Evolutionary conservation across 164 flowering plant genomes (phyloP).

Genomic region (Aristolochia contorta): DNA sequence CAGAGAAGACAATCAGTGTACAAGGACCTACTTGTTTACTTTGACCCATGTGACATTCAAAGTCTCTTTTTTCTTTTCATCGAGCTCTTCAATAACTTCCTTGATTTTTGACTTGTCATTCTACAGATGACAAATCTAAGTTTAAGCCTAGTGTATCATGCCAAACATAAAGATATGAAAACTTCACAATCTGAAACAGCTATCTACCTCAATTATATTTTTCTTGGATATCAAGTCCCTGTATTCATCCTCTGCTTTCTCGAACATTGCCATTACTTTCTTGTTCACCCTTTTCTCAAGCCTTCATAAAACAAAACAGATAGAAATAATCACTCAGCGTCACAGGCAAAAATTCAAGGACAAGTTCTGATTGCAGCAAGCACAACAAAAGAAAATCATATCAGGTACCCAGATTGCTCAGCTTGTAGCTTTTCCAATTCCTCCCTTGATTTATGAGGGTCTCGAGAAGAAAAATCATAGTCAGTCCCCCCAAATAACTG

Average conservation of each 20-base stretch:
- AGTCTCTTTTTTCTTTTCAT: conserved; percentile 98
- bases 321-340: too few species aligned
- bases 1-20: not conserved
- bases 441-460: conserved; percentile 66
- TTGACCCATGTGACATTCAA: conserved; percentile 91
- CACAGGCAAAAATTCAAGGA: not conserved
- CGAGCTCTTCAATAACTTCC: conserved; percentile 92
- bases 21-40: conserved; percentile 61
- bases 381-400: not conserved
- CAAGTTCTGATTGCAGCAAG: not conserved
- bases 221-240: conserved; percentile 84
- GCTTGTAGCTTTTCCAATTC: conserved; percentile 74
- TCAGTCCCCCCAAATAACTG: conserved; percentile 94
- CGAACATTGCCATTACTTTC: conserved; percentile 99
- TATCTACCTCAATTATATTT: conserved; percentile 76
- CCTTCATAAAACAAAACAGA: conserved; percentile 24
- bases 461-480: conserved; percentile 77
- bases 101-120: conserved; percentile 94
- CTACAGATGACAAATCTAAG: conserved; percentile 18
- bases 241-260: conserved; percentile 98
- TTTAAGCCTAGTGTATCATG: conserved; percentile 3
- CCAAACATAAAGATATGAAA: not conserved
- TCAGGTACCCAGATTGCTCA: conserved; percentile 67
- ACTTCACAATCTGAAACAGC: not conserved
- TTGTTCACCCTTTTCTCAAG: conserved; percentile 98